Base-by-base conservation (phyloP, 225 moss, liverwort and hornwort species). In the Neckera pumila region DNA sequence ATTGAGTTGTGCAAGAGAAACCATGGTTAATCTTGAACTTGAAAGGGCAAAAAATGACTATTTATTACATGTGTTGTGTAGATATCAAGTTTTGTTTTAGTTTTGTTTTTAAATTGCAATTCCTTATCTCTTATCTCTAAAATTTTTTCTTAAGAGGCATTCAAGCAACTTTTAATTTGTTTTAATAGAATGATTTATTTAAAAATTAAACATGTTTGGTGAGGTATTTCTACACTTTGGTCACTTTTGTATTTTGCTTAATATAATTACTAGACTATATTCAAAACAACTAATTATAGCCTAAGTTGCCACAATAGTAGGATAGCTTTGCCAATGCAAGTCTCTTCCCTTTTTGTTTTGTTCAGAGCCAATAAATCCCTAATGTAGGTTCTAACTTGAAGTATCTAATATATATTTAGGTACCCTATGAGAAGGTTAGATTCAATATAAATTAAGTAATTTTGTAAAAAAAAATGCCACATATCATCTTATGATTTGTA, bases 91-190 rank as follows among this genome's bases (percentile, higher is more conserved):
- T 13, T 21, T 51, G 21, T 0, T 20, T 20, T 49, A 31, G 1
- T 19, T 75, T 12, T 17, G 7, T 11, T 34, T 76, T 2, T 22
- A 36, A 76, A 76, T 53, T 76, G 5, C 4, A 19, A 51, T 5
- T 14, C 14, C 1, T 22, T 36, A 36, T 76, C 5, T 34, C 4
- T 53, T 6, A 0, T 5, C 13, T 21, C 0, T 33, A 4, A 33
- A 9, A 22, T 14, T 53, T 22, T 76, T 51, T 22, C 22, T 76
- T 34, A 8, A 8, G 0, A 53, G 22, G 2, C 9, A 53, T 34
- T 34, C 22, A 21, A 53, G 5, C 8, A 76, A 53, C 12, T 74
- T 45, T 30, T 18, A 11, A 8, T 12, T 33, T 20, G 20, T 30
- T 47, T 31, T 11, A 19, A 19, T 47, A 1, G 51, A 51, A 34